Evolutionary conservation across 805 yeast genomes (phyloP), one percentile per base, ranked within the genome.

Genomic region (Candida michaelii): DNA sequence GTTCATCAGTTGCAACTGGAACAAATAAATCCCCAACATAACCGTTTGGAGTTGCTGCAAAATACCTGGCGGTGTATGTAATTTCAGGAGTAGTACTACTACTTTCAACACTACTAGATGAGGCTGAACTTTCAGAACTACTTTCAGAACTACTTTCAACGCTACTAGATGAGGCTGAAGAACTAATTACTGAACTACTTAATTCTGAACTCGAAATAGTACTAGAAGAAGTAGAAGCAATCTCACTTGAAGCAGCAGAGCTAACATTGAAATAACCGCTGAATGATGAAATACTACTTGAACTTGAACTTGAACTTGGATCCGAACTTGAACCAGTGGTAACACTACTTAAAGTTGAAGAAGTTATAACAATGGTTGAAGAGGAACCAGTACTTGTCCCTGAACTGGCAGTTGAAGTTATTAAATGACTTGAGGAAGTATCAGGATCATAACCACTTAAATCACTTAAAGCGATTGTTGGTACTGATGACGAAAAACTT

Each of bases 11-110:
- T 31, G 69, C 67, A 40, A 82, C 65, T 2, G 73, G 66, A 11
- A 55, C 47, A 57, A 82, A 80, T n/a, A 82, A 60, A 47, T 74
- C 69, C 23, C 71, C 67, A 16, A 59, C 39, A 45, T 51, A 53
- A 36, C 48, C 50, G 17, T 47, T 41, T 6, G 44, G 39, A 12
- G 32, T 16, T 15, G 36, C 18, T n/a, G 32, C 17, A 37, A 29
- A 41, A 4, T 9, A 15, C 24, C 44, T 34, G 4, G 40, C 44
- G 5, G 33, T 13, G 25, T 31, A 40, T 6, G 17, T 27, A 5
- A 14, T n/a, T 6, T 14, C 14, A 3, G 17, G 2, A 17, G 27
- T 16, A n/a, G 4, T 16, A 9, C 30, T 24, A 15, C 27, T 23
- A 12, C 25, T 4, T 16, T 14, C 10, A 27, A 21, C 10, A 14